Evolutionary conservation across 2,329 filamentous ascomycete genomes (phyloP).

Genomic region (Fusarium globosum): DNA sequence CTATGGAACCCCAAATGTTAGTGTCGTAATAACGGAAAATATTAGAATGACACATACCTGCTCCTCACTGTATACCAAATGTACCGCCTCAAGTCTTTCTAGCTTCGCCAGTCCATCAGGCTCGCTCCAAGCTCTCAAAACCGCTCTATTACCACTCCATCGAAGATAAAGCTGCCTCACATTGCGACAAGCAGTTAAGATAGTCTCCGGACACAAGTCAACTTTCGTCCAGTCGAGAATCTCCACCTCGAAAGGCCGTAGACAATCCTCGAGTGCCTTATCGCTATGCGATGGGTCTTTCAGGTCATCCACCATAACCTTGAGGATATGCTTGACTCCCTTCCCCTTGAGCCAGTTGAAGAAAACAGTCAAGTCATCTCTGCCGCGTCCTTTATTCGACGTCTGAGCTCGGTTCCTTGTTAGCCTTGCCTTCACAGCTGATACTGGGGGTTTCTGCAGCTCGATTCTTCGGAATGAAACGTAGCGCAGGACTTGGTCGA

Average conservation of each 20-base stretch:
- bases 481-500: not conserved
- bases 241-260: slow-evolving; percentile 10
- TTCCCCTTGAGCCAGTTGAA: slow-evolving; percentile 17
- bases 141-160: slow-evolving; percentile 17
- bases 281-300: slow-evolving; percentile 7
- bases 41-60: not conserved
- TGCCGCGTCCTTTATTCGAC: not conserved
- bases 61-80: not conserved
- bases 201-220: slow-evolving; percentile 1
- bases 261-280: not conserved
- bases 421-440: not conserved
- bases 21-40: not conserved
- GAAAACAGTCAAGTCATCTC: slow-evolving; percentile 1
- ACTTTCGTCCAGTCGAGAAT: slow-evolving; percentile 13
- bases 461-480: not conserved
- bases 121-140: slow-evolving; percentile 23
- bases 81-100: not conserved
- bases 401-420: not conserved
- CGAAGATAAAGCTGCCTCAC: not conserved
- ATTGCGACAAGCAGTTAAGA: not conserved
- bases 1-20: not conserved
- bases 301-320: slow-evolving; percentile 6
- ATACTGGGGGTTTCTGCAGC: not conserved
- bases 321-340: slow-evolving; percentile 8
- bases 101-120: slow-evolving; percentile 4